Percentiles rank a stretch among this genome's conserved stretches.
Evolutionary conservation across 352 stramenopile species (phyloP).

Genomic region (Globisporangium carolinianum): DNA sequence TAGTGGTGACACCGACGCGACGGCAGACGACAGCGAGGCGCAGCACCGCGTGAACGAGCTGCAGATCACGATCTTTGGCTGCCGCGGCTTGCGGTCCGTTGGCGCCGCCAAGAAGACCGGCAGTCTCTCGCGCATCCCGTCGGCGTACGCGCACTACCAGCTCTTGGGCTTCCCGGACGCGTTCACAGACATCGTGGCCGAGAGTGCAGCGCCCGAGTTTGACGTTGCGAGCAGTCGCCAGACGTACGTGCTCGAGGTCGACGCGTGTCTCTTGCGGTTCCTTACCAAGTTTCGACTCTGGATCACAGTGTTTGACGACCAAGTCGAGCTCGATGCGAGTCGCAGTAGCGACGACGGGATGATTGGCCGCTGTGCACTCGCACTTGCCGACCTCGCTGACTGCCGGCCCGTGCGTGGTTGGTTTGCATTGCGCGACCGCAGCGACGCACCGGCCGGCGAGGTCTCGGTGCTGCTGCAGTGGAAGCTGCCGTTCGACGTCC

Average conservation of each 20-base stretch:
- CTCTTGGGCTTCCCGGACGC: constrained; percentile 83
- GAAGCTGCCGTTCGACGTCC: constrained; percentile 68
- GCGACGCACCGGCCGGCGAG: constrained; percentile 48
- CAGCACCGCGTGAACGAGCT: constrained; percentile 43
- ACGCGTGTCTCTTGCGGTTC: constrained; percentile 73
- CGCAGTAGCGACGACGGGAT: constrained; percentile 38
- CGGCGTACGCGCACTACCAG: constrained; percentile 88
- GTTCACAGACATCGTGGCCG: constrained; percentile 82
- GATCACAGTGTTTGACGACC: constrained; percentile 86
- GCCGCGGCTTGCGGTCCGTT: constrained; percentile 34
- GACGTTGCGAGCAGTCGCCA: constrained; percentile 59
- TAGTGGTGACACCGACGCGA: constrained; percentile 6
- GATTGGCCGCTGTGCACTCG: constrained; percentile 68
- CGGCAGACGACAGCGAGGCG: constrained; percentile 16
- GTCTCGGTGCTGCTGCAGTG: constrained; percentile 71
- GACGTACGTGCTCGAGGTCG: constrained; percentile 58
- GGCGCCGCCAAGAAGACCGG: constrained; percentile 26
- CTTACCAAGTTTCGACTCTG: constrained; percentile 74
- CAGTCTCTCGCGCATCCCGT: constrained; percentile 33
- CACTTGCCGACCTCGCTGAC: constrained; percentile 55
- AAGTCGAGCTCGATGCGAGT: constrained; percentile 25
- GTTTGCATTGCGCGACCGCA: constrained; percentile 60
- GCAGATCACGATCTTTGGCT: constrained; percentile 62
- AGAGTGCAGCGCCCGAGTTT: constrained; percentile 63
- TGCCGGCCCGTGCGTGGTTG: constrained; percentile 66